These are phyloP conservation scores for Backusella sp. DNA, from an alignment of 192 early-diverging fungal genomes.

Conservation along the genomic window DNA sequence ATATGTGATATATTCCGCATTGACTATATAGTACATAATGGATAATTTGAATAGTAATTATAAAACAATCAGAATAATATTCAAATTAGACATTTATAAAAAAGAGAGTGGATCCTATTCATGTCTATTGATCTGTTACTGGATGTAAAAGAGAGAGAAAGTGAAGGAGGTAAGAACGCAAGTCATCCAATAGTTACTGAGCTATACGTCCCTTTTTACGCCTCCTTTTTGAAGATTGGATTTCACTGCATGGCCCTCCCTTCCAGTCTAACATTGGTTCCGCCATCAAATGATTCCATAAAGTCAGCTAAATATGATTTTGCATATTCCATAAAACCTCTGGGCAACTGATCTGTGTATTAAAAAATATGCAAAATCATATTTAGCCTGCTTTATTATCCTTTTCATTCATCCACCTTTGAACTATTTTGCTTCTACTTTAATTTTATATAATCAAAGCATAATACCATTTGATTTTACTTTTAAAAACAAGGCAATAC, in stretches of 20 bases:
- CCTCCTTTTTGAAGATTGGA: not conserved
- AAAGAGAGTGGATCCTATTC: not conserved
- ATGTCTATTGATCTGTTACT: not conserved
- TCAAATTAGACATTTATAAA: not conserved
- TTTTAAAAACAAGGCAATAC: not conserved
- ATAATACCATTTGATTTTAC: not conserved
- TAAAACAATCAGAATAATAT: not conserved
- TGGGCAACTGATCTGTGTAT: not conserved
- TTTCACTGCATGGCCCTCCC: not conserved
- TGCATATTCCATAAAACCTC: not conserved
- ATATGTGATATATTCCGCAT: no score
- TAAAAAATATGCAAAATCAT: not conserved
- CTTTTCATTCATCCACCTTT: not conserved
- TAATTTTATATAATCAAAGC: not conserved
- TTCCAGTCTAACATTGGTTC: not conserved
- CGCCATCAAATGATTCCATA: conserved; percentile 7
- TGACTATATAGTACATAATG: no score
- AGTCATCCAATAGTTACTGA: not conserved
- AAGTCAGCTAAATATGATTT: not conserved
- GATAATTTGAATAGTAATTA: not conserved
- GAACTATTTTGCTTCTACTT: not conserved
- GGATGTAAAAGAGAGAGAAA: not conserved
- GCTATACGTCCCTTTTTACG: conserved; percentile 1
- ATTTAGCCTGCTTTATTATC: not conserved
- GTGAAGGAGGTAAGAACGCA: not conserved